Conservation (phyloP, 371 early-diverging fungal genomes). For the Mucor plumbeus region DNA sequence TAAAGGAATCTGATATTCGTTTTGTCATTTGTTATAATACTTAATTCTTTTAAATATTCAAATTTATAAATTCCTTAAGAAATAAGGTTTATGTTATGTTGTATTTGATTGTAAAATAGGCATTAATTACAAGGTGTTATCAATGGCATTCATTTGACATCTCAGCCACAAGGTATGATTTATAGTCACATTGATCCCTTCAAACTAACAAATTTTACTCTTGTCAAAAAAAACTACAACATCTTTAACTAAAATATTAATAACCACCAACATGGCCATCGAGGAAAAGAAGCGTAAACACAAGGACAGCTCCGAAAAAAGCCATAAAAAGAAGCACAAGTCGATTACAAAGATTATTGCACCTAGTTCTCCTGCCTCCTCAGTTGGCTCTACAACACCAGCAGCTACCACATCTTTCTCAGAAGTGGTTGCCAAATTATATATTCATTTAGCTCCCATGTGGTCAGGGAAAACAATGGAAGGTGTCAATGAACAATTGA, state of each 20-base stretch:
- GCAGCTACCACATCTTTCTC: constrained; percentile 50
- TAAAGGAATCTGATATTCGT: no score
- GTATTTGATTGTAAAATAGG: neutral
- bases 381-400: constrained; percentile 16
- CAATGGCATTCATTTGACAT: neutral
- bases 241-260: neutral
- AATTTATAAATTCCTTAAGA: no score
- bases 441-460: constrained; percentile 79
- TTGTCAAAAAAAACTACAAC: neutral
- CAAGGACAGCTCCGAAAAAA: constrained; percentile 42
- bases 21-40: neutral
- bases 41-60: neutral
- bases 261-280: constrained; percentile 15
- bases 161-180: constrained; percentile 10
- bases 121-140: neutral
- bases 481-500: constrained; percentile 83
- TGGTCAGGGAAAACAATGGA: constrained; percentile 69
- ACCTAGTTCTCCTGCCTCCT: constrained; percentile 17
- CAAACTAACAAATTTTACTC: constrained; percentile 1
- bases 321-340: constrained; percentile 42
- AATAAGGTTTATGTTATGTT: no score
- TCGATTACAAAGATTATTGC: constrained; percentile 26
- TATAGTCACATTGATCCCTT: constrained; percentile 6
- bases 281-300: constrained; percentile 53
- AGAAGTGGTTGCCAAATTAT: constrained; percentile 64